These are phyloP conservation scores for Laguncularia racemosa DNA, from an alignment of 345 rosid species.

Conservation along the genomic window DNA sequence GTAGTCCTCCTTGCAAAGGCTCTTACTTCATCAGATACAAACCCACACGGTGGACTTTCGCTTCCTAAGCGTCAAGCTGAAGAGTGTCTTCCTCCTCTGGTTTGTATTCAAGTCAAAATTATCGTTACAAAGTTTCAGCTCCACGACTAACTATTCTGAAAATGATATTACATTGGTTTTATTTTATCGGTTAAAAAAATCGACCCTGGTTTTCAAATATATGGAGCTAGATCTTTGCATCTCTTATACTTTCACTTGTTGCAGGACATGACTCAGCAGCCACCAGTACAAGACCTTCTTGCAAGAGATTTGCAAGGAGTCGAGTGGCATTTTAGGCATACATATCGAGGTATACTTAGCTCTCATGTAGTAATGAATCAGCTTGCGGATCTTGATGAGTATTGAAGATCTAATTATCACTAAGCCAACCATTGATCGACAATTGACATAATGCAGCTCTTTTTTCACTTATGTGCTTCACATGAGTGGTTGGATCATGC, in stretches of 20 bases:
- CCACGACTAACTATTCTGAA: not conserved
- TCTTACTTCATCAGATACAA: slow-evolving; percentile 50
- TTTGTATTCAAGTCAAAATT: slow-evolving; percentile 9
- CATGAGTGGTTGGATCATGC: not conserved
- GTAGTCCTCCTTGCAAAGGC: slow-evolving; percentile 27
- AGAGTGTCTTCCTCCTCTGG: slow-evolving; percentile 58
- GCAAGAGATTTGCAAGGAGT: slow-evolving; percentile 49
- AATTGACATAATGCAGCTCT: too few relatives aligned
- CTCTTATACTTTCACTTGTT: slow-evolving; percentile 8
- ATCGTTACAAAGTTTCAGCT: not conserved
- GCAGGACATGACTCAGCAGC: slow-evolving; percentile 44
- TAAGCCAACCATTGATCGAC: too few relatives aligned
- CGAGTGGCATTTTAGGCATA: slow-evolving; percentile 49
- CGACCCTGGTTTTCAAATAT: not conserved
- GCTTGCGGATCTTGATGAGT: too few relatives aligned
- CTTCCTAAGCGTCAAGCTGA: slow-evolving; percentile 38
- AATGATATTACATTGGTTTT: too few relatives aligned
- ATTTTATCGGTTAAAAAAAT: too few relatives aligned
- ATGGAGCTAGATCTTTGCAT: not conserved
- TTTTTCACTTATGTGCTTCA: too few relatives aligned
- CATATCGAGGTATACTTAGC: slow-evolving; percentile 36
- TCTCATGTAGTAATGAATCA: too few relatives aligned
- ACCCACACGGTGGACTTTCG: slow-evolving; percentile 56
- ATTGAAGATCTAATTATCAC: too few relatives aligned
- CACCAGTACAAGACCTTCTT: slow-evolving; percentile 36